Percentiles rank a stretch among this genome's conserved stretches.
These are phyloP conservation scores for Pisolithus orientalis DNA, from an alignment of 768 basidiomycete genomes.

Conservation along the genomic window DNA sequence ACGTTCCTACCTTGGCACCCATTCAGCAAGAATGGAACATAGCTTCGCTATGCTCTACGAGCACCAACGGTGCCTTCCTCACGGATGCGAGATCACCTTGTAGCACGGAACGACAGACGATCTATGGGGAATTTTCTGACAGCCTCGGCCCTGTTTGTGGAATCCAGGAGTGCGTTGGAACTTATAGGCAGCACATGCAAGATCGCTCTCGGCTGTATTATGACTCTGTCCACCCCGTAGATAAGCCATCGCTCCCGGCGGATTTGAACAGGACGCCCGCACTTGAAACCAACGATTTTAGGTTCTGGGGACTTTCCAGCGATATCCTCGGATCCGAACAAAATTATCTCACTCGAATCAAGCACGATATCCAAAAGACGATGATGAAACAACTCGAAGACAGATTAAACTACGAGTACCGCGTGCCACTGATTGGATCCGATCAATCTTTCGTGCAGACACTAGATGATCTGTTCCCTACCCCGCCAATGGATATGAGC, in stretches of 20 bases:
- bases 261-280: slow-evolving; percentile 9
- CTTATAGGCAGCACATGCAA: slow-evolving; percentile 48
- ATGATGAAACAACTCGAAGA: slow-evolving; percentile 6
- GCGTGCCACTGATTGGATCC: slow-evolving; percentile 2
- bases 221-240: slow-evolving; percentile 22
- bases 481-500: slow-evolving; percentile 1
- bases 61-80: slow-evolving; percentile 10
- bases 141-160: slow-evolving; percentile 41
- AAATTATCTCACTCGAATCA: slow-evolving; percentile 9
- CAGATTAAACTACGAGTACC: slow-evolving; percentile 3
- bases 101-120: slow-evolving; percentile 39
- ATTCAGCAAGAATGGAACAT: slow-evolving; percentile 10
- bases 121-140: slow-evolving; percentile 47
- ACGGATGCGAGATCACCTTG: slow-evolving; percentile 29
- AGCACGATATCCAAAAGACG: slow-evolving; percentile 9
- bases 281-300: slow-evolving; percentile 21
- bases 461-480: slow-evolving; percentile 24
- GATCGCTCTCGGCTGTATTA: slow-evolving; percentile 42
- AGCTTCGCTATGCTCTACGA: slow-evolving; percentile 15
- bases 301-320: slow-evolving; percentile 27
- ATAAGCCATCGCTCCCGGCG: slow-evolving; percentile 1
- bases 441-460: slow-evolving; percentile 8
- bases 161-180: slow-evolving; percentile 45
- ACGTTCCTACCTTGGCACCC: slow-evolving; percentile 8
- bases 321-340: slow-evolving; percentile 17